These are phyloP conservation scores for Chenopodium quinoa DNA, from an alignment of 148 eudicot species.

Conservation along the genomic window DNA sequence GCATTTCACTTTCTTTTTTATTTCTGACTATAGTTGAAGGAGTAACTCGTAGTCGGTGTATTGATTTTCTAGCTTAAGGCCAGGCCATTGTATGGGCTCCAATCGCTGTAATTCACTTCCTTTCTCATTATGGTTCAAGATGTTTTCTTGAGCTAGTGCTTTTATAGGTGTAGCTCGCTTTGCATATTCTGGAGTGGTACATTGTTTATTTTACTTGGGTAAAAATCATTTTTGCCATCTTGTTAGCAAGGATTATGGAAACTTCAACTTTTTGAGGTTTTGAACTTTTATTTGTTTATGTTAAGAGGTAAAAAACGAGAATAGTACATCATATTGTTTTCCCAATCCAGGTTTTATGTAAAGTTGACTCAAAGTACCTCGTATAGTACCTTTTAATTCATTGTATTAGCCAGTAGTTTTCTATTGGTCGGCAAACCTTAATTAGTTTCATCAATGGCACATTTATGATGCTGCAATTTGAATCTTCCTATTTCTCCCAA, in stretches of 20 bases:
- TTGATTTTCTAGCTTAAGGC: not conserved
- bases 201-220: not conserved
- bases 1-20: not conserved
- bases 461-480: not conserved
- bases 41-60: not conserved
- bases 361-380: no score
- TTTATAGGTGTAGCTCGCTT: not conserved
- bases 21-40: not conserved
- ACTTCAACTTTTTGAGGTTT: not conserved
- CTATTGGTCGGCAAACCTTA: not conserved
- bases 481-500: not conserved
- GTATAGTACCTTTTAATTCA: not conserved
- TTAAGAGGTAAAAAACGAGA: not conserved
- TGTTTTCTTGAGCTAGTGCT: not conserved
- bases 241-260: not conserved
- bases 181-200: not conserved
- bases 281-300: not conserved
- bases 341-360: not conserved
- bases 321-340: no score
- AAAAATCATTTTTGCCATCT: not conserved
- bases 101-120: no score
- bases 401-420: not conserved
- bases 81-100: no score
- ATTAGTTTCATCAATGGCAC: not conserved
- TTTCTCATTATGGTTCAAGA: not conserved